Conservation (phyloP, 1,284 basidiomycete genomes). For the Leccinum solheimii region DNA sequence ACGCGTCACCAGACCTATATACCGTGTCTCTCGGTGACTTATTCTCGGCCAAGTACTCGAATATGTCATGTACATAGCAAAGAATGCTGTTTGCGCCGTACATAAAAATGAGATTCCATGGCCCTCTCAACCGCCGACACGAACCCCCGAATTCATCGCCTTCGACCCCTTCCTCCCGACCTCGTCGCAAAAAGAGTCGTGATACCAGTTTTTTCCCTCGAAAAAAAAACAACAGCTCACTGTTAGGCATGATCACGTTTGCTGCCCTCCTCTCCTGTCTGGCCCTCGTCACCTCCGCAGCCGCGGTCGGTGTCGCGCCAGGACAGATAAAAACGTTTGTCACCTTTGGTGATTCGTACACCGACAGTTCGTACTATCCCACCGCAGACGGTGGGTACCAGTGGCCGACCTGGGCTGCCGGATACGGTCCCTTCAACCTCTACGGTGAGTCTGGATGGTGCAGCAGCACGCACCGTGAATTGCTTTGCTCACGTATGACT, state of each 20-base stretch:
- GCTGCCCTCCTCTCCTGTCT: slow-evolving; percentile 4
- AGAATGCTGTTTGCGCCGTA: background rate
- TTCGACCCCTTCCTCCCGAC: background rate
- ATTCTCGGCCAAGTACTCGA: background rate
- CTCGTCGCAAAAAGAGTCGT: slow-evolving; percentile 5
- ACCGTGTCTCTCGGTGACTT: background rate
- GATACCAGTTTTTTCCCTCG: slow-evolving; percentile 1
- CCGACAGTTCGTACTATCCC: slow-evolving; percentile 38
- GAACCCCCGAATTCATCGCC: background rate
- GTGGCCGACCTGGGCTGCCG: slow-evolving; percentile 47
- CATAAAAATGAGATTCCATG: background rate
- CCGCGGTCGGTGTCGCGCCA: slow-evolving; percentile 20
- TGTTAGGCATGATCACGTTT: slow-evolving; percentile 5
- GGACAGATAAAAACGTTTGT: slow-evolving; percentile 45
- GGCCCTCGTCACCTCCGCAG: slow-evolving; percentile 11
- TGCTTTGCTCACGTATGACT: too few species aligned
- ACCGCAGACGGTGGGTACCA: slow-evolving; percentile 38
- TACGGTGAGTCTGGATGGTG: slow-evolving; percentile 27
- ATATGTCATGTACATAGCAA: background rate
- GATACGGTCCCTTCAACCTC: slow-evolving; percentile 40
- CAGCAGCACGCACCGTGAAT: too few species aligned
- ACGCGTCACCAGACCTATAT: background rate
- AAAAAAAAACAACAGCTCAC: background rate
- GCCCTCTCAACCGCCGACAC: background rate
- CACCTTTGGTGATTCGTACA: slow-evolving; percentile 50